Evolutionary conservation across 148 eudicot species (phyloP).

Genomic region (Rhododendron henanense): DNA sequence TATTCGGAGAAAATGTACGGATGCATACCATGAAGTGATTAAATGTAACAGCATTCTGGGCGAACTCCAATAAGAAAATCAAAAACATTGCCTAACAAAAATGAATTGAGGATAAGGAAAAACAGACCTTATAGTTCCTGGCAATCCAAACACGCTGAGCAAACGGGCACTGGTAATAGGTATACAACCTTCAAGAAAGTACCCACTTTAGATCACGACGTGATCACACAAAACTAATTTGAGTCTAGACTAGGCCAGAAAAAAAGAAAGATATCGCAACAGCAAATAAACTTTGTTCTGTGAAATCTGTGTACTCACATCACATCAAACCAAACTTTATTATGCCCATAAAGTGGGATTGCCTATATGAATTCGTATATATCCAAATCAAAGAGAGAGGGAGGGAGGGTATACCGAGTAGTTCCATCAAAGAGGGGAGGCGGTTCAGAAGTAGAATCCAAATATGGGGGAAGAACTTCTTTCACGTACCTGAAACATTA

Average conservation of each 20-base stretch:
- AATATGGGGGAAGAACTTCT: slow-evolving; percentile 38
- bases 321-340: not conserved
- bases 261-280: not conserved
- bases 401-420: slow-evolving; percentile 34
- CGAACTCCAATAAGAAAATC: not conserved
- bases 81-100: not conserved
- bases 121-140: slow-evolving; percentile 55
- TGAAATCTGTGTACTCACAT: not conserved
- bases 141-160: slow-evolving; percentile 77
- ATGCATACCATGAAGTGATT: not conserved
- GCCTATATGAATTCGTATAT: not conserved
- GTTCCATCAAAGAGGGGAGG: slow-evolving; percentile 76
- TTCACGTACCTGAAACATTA: slow-evolving; percentile 20
- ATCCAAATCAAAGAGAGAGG: not conserved
- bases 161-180: slow-evolving; percentile 49
- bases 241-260: not conserved
- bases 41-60: not conserved
- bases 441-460: slow-evolving; percentile 56
- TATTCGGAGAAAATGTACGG: not conserved
- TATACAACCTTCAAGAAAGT: slow-evolving; percentile 45
- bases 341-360: not conserved
- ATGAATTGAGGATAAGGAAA: not conserved
- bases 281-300: not conserved
- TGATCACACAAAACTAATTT: not conserved
- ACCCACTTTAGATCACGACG: not conserved